phyloP scores from a whole-genome alignment of 495 filamentous ascomycete species.

The Amphirosellinia nigrospora region DNA sequence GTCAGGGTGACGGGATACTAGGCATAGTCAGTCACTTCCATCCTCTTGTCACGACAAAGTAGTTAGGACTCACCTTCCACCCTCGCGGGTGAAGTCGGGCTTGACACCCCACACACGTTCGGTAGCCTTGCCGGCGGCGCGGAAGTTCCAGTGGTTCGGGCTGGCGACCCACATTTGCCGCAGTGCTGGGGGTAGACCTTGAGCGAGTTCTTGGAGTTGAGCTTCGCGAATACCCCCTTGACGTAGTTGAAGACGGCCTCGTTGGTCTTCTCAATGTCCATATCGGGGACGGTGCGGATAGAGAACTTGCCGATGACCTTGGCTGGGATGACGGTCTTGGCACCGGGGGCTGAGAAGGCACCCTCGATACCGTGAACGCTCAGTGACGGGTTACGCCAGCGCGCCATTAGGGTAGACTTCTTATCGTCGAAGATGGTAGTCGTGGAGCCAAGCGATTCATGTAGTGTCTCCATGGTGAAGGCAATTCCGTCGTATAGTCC shows the following conservation, averaged over 20 bases:
- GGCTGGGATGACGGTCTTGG: slow-evolving; percentile 98
- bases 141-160: slow-evolving; percentile 98
- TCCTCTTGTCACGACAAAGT: background rate
- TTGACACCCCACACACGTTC: slow-evolving; percentile 89
- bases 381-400: slow-evolving; percentile 92
- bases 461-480: slow-evolving; percentile 93
- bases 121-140: slow-evolving; percentile 88
- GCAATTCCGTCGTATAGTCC: slow-evolving; percentile 81
- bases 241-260: slow-evolving; percentile 80
- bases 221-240: slow-evolving; percentile 76
- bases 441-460: slow-evolving; percentile 85
- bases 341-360: slow-evolving; percentile 89
- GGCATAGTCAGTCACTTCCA: background rate
- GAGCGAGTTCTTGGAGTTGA: slow-evolving; percentile 88
- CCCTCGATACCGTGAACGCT: slow-evolving; percentile 97
- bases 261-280: slow-evolving; percentile 91
- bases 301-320: slow-evolving; percentile 98
- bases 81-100: slow-evolving; percentile 95
- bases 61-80: slow-evolving; percentile 70
- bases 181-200: slow-evolving; percentile 81
- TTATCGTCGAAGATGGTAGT: slow-evolving; percentile 86
- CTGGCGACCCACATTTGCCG: slow-evolving; percentile 97
- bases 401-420: slow-evolving; percentile 88
- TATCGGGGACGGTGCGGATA: slow-evolving; percentile 95
- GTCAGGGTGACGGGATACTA: slow-evolving; percentile 94